These are phyloP conservation scores for Wickerhamiella vanderwaltii DNA, from an alignment of 805 yeast species.

Conservation along the genomic window DNA sequence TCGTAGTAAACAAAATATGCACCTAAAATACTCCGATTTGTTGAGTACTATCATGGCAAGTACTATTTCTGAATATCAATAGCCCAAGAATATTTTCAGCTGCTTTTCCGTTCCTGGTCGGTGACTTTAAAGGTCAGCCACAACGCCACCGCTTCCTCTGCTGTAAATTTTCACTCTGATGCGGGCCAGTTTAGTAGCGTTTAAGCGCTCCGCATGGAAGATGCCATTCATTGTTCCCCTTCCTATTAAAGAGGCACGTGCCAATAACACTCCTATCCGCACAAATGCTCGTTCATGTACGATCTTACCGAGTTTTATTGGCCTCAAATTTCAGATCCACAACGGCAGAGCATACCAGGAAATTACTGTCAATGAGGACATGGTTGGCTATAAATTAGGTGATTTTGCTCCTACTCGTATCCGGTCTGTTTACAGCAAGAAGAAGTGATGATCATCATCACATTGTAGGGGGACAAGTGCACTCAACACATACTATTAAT, in stretches of 20 bases:
- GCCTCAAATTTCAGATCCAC: slow-evolving; percentile 86
- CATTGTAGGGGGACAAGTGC: too few species aligned
- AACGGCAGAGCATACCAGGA: slow-evolving; percentile 92
- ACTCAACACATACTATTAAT: too few species aligned
- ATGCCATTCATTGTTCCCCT: slow-evolving; percentile 89
- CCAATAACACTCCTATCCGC: slow-evolving; percentile 73
- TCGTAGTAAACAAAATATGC: too few species aligned
- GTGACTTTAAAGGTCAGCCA: too few species aligned
- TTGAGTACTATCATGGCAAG: too few species aligned
- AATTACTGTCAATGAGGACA: slow-evolving; percentile 75
- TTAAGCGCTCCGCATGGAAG: slow-evolving; percentile 35
- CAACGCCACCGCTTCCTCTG: background rate
- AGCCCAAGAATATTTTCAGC: too few species aligned
- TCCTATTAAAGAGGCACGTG: slow-evolving; percentile 77
- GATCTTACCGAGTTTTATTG: slow-evolving; percentile 89
- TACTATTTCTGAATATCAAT: too few species aligned
- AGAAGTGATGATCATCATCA: too few species aligned
- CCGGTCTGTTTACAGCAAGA: slow-evolving; percentile 60
- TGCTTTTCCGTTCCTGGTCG: too few species aligned
- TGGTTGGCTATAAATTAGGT: slow-evolving; percentile 94
- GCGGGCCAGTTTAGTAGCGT: slow-evolving; percentile 26
- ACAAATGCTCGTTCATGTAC: slow-evolving; percentile 96
- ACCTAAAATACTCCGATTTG: too few species aligned
- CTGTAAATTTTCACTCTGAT: slow-evolving; percentile 16
- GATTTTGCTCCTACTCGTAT: slow-evolving; percentile 93